Conservation (phyloP, 495 filamentous ascomycete species). For the Xylaria scruposa region DNA sequence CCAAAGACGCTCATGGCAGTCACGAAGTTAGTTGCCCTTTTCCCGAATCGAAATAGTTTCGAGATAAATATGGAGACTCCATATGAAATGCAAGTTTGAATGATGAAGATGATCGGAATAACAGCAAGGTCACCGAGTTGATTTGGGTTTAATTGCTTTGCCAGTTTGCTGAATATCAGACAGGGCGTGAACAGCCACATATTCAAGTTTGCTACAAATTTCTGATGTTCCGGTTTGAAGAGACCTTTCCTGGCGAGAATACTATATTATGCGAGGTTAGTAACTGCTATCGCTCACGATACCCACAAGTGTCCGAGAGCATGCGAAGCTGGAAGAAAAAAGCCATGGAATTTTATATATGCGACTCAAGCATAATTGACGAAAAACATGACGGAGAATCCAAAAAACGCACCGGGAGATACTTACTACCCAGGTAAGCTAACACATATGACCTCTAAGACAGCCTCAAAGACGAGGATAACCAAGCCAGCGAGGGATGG, state of each 20-base stretch:
- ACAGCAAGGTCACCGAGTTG: slow-evolving; percentile 89
- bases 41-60: slow-evolving; percentile 78
- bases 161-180: slow-evolving; percentile 96
- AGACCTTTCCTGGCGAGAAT: slow-evolving; percentile 87
- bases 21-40: slow-evolving; percentile 88
- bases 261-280: not conserved
- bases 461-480: slow-evolving; percentile 92
- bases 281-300: not conserved
- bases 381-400: not conserved
- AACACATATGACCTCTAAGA: slow-evolving; percentile 95
- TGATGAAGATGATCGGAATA: slow-evolving; percentile 90
- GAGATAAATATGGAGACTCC: slow-evolving; percentile 71
- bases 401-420: not conserved
- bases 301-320: not conserved
- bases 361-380: not conserved
- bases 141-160: slow-evolving; percentile 90
- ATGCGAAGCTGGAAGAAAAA: not conserved
- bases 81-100: slow-evolving; percentile 87
- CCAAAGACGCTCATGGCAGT: slow-evolving; percentile 98
- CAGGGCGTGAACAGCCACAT: slow-evolving; percentile 94
- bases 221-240: slow-evolving; percentile 93
- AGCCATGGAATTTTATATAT: not conserved
- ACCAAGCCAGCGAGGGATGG: slow-evolving; percentile 75
- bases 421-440: slow-evolving; percentile 82
- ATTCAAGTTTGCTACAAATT: slow-evolving; percentile 94